These are phyloP conservation scores for Caryopteris hybrid DNA, from an alignment of 305 asterid genomes.

Conservation along the genomic window DNA sequence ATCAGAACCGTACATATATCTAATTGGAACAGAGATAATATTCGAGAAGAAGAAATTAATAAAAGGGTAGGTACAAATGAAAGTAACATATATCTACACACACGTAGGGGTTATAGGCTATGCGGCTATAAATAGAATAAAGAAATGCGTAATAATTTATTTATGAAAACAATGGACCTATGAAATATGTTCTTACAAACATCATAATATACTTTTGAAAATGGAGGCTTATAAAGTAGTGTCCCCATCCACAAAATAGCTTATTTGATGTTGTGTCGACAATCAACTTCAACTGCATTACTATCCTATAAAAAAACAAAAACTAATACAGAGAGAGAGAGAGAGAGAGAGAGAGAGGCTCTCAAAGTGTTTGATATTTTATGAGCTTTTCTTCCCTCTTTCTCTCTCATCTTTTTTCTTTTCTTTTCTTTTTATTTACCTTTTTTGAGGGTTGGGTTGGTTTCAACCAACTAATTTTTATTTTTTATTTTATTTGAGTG, in stretches of 20 bases:
- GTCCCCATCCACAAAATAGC: neutral
- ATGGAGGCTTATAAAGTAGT: neutral
- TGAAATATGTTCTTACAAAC: neutral
- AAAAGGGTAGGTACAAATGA: conserved; percentile 14
- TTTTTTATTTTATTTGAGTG: no score
- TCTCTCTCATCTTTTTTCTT: no score
- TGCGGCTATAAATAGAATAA: neutral
- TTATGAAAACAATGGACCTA: neutral
- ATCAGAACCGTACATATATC: neutral
- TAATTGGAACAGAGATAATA: neutral
- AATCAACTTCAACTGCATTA: neutral
- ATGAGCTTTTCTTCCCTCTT: no score
- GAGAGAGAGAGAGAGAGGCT: no score
- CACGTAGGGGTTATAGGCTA: conserved; percentile 9
- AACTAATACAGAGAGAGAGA: no score
- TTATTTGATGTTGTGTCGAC: neutral
- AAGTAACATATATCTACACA: conserved; percentile 22
- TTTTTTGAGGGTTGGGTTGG: no score
- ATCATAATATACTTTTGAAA: neutral
- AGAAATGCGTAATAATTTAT: neutral
- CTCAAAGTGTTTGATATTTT: no score
- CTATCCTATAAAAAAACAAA: neutral
- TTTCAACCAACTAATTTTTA: no score
- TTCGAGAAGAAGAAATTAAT: neutral
- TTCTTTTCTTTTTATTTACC: no score